These are phyloP conservation scores for Aspergillus saccharolyticus DNA, from an alignment of 495 filamentous ascomycete species.

Conservation along the genomic window DNA sequence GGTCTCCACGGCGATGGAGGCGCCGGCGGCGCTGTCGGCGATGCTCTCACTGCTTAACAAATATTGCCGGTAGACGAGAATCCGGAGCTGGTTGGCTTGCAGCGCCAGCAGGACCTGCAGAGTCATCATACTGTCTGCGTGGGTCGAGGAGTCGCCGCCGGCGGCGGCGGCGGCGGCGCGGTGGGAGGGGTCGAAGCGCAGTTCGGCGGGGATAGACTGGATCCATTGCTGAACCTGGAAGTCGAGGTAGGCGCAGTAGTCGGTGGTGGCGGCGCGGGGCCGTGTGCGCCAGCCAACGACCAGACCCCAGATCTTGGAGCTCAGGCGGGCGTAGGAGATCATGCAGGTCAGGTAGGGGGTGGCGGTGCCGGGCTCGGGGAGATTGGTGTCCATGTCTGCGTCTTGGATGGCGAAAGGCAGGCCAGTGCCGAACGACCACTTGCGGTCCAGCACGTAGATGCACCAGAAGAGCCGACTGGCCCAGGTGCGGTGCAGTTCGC, in stretches of 20 bases:
- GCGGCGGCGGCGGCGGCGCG: conserved; percentile 21
- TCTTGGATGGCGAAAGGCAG: conserved; percentile 76
- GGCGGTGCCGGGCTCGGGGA: conserved; percentile 57
- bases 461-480: conserved; percentile 75
- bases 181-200: conserved; percentile 49
- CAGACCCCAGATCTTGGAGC: conserved; percentile 68
- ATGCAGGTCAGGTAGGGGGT: conserved; percentile 37
- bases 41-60: conserved; percentile 68
- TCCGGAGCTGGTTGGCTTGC: conserved; percentile 74
- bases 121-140: conserved; percentile 28
- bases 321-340: conserved; percentile 69
- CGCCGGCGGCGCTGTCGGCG: conserved; percentile 56
- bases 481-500: conserved; percentile 54
- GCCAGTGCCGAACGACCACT: conserved; percentile 78
- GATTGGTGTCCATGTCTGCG: conserved; percentile 69
- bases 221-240: conserved; percentile 75
- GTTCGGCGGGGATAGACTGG: conserved; percentile 47
- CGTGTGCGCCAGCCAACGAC: conserved; percentile 45
- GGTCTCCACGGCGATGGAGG: conserved; percentile 60
- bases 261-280: conserved; percentile 45
- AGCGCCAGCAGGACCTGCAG: conserved; percentile 55
- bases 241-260: conserved; percentile 66
- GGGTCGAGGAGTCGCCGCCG: conserved; percentile 27
- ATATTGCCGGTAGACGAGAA: conserved; percentile 72
- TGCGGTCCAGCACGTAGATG: conserved; percentile 73